Evolutionary conservation across 768 basidiomycete genomes (phyloP).

Genomic region (Pleurotus eryngii): DNA sequence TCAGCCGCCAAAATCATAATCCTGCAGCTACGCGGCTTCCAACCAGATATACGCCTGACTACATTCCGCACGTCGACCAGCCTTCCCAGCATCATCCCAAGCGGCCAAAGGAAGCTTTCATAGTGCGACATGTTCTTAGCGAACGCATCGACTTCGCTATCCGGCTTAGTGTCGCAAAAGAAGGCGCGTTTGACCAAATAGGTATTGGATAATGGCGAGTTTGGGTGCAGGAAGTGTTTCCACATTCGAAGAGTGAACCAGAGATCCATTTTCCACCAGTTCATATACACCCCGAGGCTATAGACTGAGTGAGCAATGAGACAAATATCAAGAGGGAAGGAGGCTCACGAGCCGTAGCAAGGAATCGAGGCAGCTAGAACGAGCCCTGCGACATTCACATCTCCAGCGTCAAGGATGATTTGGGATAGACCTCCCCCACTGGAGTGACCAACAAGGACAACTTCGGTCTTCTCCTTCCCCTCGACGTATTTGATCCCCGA

Average conservation of each 20-base stretch:
- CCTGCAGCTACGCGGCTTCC: background rate
- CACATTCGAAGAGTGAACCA: background rate
- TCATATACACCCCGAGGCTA: background rate
- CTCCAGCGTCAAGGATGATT: background rate
- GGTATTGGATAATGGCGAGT: background rate
- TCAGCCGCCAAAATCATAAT: conserved; percentile 7
- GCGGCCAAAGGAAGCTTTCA: conserved; percentile 1
- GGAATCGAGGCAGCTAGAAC: background rate
- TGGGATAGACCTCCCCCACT: conserved; percentile 2
- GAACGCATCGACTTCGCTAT: background rate
- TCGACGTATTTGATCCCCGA: background rate
- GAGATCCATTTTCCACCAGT: conserved; percentile 1
- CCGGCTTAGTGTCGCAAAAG: background rate
- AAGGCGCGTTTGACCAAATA: background rate
- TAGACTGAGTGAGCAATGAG: background rate
- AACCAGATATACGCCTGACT: background rate
- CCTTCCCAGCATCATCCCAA: background rate
- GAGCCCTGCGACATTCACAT: background rate
- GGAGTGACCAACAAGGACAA: background rate
- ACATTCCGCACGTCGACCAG: conserved; percentile 1
- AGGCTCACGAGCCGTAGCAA: conserved; percentile 1
- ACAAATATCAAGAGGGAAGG: background rate
- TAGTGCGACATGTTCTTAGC: background rate
- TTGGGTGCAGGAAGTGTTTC: background rate
- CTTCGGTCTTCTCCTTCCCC: background rate